A percentile compares a stretch with the other conserved stretches of the same genome.
Evolutionary conservation across 306 rosid genomes (phyloP).

Genomic region (Leucaena leucocephala): DNA sequence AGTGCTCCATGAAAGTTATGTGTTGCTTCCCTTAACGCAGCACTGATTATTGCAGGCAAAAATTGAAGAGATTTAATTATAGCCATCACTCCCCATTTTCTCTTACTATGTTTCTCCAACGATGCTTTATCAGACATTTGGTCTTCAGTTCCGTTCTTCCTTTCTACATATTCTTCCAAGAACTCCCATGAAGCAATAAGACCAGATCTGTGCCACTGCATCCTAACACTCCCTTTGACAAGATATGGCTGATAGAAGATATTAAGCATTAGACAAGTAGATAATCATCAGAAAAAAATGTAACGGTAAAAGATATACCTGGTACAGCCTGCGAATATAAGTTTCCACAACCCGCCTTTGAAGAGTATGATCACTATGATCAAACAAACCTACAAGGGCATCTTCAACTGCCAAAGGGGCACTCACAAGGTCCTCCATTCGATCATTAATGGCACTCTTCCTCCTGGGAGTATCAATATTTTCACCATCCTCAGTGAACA

Average conservation of each 20-base stretch:
- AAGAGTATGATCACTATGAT: slow-evolving; percentile 99
- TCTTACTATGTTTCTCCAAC: slow-evolving; percentile 72
- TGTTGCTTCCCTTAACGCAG: slow-evolving; percentile 83
- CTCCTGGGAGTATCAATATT: slow-evolving; percentile 97
- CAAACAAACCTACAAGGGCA: slow-evolving; percentile 98
- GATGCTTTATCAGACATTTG: slow-evolving; percentile 45
- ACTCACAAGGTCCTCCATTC: slow-evolving; percentile 99
- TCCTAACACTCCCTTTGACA: slow-evolving; percentile 94
- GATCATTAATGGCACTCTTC: slow-evolving; percentile 95
- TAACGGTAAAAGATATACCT: slow-evolving; percentile 57
- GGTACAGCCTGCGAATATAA: slow-evolving; percentile 92
- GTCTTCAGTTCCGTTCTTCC: slow-evolving; percentile 63
- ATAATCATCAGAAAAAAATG: slow-evolving; percentile 19
- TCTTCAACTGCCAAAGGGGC: slow-evolving; percentile 99
- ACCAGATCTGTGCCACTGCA: slow-evolving; percentile 99
- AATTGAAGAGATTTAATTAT: slow-evolving; percentile 87
- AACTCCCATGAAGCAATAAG: slow-evolving; percentile 97
- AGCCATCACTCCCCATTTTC: slow-evolving; percentile 98
- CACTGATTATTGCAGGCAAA: slow-evolving; percentile 74
- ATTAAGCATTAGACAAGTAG: slow-evolving; percentile 42
- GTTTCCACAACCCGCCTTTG: slow-evolving; percentile 98
- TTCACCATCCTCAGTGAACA: slow-evolving; percentile 99
- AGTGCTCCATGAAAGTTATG: slow-evolving; percentile 56
- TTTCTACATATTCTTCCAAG: slow-evolving; percentile 71
- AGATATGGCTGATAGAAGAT: slow-evolving; percentile 81